Percentiles rank a stretch among this genome's conserved stretches.
Evolutionary conservation across 169 alveolate species (phyloP).

Genomic region (Plasmodium blacklocki): DNA sequence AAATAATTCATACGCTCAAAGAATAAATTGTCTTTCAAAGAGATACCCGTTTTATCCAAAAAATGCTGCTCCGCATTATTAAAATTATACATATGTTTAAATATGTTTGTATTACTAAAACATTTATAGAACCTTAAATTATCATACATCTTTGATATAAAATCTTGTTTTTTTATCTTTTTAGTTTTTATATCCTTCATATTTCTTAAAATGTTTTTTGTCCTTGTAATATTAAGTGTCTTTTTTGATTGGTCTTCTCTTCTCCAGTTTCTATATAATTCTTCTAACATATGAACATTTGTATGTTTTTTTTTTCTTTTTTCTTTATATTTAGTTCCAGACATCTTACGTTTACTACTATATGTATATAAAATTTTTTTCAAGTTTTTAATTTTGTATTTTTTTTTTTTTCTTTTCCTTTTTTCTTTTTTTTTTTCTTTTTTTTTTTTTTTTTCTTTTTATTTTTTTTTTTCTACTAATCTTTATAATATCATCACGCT

Average conservation of each 20-base stretch:
- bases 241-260: background rate
- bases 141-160: background rate
- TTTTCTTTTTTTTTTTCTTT: background rate
- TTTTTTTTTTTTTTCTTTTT: background rate
- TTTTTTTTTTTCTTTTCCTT: too few relatives aligned
- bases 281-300: too few relatives aligned
- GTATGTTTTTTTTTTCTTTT: background rate
- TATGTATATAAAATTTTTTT: background rate
- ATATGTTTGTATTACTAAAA: slow-evolving; percentile 34
- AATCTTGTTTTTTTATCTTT: background rate
- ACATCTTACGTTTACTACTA: background rate
- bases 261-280: too few relatives aligned
- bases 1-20: background rate
- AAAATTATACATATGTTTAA: slow-evolving; percentile 35
- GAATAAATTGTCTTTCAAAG: background rate
- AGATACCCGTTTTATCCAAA: background rate
- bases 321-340: background rate
- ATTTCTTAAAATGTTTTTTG: background rate
- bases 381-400: background rate
- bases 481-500: background rate
- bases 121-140: slow-evolving; percentile 40
- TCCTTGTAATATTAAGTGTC: background rate
- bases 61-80: slow-evolving; percentile 1
- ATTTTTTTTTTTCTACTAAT: background rate
- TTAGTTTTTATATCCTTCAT: background rate